Evolutionary conservation across 179 eudicot genomes (phyloP), one percentile per base, ranked within the genome.

Genomic region (Drosera spatulata): DNA sequence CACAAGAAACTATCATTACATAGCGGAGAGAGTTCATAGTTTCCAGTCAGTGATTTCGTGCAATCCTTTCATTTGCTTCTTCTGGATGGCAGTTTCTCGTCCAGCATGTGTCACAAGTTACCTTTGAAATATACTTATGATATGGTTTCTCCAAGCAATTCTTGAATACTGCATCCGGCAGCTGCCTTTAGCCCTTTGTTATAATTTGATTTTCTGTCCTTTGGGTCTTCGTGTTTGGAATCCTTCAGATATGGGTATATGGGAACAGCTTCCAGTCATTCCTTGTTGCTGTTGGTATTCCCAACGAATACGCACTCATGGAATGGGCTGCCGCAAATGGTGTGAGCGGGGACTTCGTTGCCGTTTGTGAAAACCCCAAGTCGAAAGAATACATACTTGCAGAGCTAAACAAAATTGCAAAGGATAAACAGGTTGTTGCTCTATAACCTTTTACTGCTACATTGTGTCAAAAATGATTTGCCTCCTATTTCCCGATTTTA

Each of bases 231-330:
- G 10, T 22, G 6, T 50, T 45, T 47, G 47, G 51, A 39, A 64
- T 60, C 53, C 68, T 62, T 66, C 82, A 91, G 98, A 75, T 91
- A 79, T 91, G 98, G 98, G 33, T 22, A 22, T 22, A 22, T 22
- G 33, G 33, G 33, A 22, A 22, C 33, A 22, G 33, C 33, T 22
- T 77, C 58, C 93, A 91, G 69, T 86, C 93, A 15, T 88, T 73
- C 67, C 93, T 91, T 6, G 81, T 91, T 62, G 96, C 93, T 41
- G 83, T 88, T 66, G 85, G 72, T 12, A 91, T 85, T 66, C 98
- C 96, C 7, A 91, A 80, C 58, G 61, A 68, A 62, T 79, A 73
- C 55, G 81, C 87, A 48, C 82, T 91, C 14, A 76, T 78, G 68
- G 69, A 62, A n/a, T 91, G 98, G 98, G 95, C 87, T 5, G 70